phyloP scores from a whole-genome alignment of 306 rosid genomes.

The Malus fusca region DNA sequence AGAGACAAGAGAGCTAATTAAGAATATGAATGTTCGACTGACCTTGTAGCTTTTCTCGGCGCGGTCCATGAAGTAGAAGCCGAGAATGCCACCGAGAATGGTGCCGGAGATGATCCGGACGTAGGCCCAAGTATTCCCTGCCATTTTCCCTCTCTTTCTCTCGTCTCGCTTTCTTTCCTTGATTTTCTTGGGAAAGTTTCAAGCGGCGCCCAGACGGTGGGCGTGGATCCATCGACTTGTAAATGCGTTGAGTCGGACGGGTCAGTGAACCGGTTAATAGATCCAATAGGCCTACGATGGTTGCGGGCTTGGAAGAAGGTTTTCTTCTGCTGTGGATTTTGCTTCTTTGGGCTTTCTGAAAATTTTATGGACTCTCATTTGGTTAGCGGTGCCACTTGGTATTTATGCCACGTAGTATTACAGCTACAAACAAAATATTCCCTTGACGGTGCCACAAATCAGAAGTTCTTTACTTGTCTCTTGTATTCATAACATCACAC shows the following conservation, averaged over 20 bases:
- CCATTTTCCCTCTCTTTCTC: conserved; percentile 16
- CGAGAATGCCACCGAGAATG: conserved; percentile 61
- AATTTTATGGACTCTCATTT: background rate
- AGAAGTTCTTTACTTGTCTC: background rate
- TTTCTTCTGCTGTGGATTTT: background rate
- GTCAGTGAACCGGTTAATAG: background rate
- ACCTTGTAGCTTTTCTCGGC: conserved; percentile 69
- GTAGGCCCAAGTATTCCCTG: conserved; percentile 56
- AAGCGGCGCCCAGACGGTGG: background rate
- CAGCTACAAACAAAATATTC: background rate
- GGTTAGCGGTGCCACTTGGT: background rate
- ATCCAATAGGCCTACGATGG: background rate
- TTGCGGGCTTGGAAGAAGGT: background rate
- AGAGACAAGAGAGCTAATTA: no score
- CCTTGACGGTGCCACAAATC: background rate
- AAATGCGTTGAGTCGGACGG: background rate
- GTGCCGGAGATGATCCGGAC: conserved; percentile 67
- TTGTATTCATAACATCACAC: background rate
- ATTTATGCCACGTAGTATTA: background rate
- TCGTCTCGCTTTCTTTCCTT: background rate
- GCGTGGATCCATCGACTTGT: background rate
- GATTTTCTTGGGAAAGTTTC: conserved; percentile 20
- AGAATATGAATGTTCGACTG: background rate
- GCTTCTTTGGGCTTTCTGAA: background rate
- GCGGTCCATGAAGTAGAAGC: conserved; percentile 87